Conservation (phyloP, 495 filamentous ascomycete genomes). For the Penicillium macrosclerotiorum region DNA sequence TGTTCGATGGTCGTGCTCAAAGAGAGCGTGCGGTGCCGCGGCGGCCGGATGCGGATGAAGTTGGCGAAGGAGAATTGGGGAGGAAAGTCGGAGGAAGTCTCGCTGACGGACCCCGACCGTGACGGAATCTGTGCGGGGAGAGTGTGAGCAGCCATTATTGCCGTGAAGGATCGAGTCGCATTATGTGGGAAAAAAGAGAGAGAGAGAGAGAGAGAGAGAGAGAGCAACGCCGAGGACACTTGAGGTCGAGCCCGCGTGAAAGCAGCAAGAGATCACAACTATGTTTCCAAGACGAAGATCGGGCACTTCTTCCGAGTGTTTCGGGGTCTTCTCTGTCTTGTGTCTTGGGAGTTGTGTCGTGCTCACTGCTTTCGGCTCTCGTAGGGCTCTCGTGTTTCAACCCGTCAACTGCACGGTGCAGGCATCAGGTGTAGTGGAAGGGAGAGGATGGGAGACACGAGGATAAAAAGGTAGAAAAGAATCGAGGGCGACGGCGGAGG, state of each 20-base stretch:
- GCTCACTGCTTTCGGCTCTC: too few relatives aligned
- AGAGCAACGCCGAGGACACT: neutral
- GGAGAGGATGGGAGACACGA: too few relatives aligned
- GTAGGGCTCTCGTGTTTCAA: too few relatives aligned
- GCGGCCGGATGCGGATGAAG: constrained; percentile 25
- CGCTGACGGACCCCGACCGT: constrained; percentile 25
- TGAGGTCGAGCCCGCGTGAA: too few relatives aligned
- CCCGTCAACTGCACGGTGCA: too few relatives aligned
- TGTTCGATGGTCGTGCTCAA: constrained; percentile 21
- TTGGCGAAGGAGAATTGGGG: constrained; percentile 25
- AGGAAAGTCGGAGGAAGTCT: constrained; percentile 18
- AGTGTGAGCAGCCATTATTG: constrained; percentile 37
- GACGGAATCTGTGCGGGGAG: constrained; percentile 27
- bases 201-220: constrained; percentile 8
- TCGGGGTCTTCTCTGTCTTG: too few relatives aligned
- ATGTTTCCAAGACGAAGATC: too few relatives aligned
- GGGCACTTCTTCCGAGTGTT: neutral
- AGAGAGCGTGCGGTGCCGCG: constrained; percentile 20
- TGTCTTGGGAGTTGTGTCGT: too few relatives aligned
- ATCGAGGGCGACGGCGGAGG: too few relatives aligned
- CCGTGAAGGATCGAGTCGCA: constrained; percentile 14
- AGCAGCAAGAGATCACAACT: too few relatives aligned
- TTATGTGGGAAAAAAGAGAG: constrained; percentile 14
- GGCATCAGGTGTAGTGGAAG: too few relatives aligned
- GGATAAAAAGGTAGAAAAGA: too few relatives aligned